These are phyloP conservation scores for Botrytis elliptica DNA, from an alignment of 2,329 filamentous ascomycete genomes.

Conservation along the genomic window DNA sequence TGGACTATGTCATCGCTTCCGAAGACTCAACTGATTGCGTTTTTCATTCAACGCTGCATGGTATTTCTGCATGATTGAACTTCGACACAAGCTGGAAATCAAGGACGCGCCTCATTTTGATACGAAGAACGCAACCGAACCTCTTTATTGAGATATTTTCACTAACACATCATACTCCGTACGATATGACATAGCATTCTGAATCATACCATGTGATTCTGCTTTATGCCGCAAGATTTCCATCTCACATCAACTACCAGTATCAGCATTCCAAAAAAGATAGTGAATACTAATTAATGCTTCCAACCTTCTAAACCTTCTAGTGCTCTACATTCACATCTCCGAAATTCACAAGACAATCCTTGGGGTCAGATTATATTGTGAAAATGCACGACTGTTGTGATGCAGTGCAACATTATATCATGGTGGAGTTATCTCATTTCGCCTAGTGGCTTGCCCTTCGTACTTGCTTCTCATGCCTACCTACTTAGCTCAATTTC, in stretches of 20 bases:
- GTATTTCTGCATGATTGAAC: background rate
- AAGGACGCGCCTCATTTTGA: background rate
- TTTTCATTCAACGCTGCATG: background rate
- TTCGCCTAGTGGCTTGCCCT: background rate
- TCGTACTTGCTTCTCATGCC: background rate
- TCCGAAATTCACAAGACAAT: no score
- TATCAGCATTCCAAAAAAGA: no score
- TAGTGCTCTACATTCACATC: no score
- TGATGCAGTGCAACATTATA: background rate
- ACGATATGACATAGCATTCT: background rate
- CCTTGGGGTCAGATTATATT: background rate
- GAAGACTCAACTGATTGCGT: background rate
- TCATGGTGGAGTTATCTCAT: background rate
- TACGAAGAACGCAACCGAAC: background rate
- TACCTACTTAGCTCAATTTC: background rate
- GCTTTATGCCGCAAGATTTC: background rate
- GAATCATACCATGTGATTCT: background rate
- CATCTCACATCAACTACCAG: no score
- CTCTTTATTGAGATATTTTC: background rate
- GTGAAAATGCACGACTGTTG: background rate
- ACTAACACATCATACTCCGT: background rate
- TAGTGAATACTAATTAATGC: no score
- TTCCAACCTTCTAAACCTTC: no score
- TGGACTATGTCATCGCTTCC: background rate
- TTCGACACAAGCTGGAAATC: background rate